Conservation (phyloP, 2,329 filamentous ascomycete species). For the Elsinoe perseae region DNA sequence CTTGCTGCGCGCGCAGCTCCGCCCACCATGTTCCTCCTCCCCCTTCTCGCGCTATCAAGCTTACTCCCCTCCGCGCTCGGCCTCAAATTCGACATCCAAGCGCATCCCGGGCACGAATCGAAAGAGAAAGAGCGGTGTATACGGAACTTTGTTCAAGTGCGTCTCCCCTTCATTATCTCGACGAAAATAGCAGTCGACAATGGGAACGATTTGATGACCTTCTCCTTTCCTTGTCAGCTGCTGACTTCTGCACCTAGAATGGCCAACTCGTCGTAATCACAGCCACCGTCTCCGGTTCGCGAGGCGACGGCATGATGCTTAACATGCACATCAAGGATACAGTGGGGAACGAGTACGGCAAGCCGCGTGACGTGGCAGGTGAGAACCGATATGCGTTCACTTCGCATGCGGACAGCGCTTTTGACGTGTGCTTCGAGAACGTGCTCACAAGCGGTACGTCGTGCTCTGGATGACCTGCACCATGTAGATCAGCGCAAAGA, state of each 20-base stretch:
- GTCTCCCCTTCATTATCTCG: not conserved
- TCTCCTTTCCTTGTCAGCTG: not conserved
- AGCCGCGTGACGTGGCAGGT: conserved; percentile 81
- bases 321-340: conserved; percentile 96
- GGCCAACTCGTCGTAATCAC: conserved; percentile 95
- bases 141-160: conserved; percentile 74
- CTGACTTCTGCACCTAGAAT: conserved; percentile 35
- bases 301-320: conserved; percentile 84
- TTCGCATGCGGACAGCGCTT: conserved; percentile 80
- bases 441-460: conserved; percentile 60
- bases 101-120: conserved; percentile 55
- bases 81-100: conserved; percentile 88
- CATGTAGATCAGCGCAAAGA: conserved; percentile 4
- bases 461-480: not conserved
- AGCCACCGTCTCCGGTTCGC: conserved; percentile 72
- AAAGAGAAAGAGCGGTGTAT: conserved; percentile 75
- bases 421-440: conserved; percentile 97
- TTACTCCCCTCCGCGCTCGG: conserved; percentile 46
- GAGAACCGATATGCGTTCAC: conserved; percentile 93
- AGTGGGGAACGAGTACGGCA: conserved; percentile 91
- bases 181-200: no score
- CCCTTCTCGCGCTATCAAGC: conserved; percentile 33
- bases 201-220: no score
- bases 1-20: conserved; percentile 9
- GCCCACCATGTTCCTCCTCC: conserved; percentile 22